phyloP scores from a whole-genome alignment of 208 protist genomes.

The Wallacemonas sp. region DNA sequence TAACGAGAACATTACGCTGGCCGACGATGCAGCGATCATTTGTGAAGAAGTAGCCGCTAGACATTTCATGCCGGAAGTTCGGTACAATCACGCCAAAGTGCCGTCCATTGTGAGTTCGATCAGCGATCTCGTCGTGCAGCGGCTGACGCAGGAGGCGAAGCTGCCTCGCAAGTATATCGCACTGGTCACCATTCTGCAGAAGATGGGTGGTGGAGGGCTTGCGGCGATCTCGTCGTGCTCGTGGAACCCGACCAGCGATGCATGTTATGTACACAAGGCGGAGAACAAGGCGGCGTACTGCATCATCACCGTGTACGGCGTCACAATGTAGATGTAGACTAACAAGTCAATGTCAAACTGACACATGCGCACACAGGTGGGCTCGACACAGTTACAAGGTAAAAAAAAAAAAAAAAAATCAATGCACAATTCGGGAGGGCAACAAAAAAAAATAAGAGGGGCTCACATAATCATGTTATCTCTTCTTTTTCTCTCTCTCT shows the following conservation, averaged over 20 bases:
- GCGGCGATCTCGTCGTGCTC: slow-evolving; percentile 80
- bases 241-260: slow-evolving; percentile 89
- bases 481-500: slow-evolving; percentile 9
- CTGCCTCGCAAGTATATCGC: slow-evolving; percentile 92
- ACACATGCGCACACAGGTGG: too few relatives aligned
- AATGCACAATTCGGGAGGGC: too few relatives aligned
- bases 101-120: slow-evolving; percentile 61
- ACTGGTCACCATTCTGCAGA: slow-evolving; percentile 84
- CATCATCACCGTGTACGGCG: slow-evolving; percentile 84
- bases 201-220: slow-evolving; percentile 87
- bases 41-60: slow-evolving; percentile 69
- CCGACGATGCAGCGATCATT: slow-evolving; percentile 76
- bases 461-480: not conserved
- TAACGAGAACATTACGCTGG: slow-evolving; percentile 69
- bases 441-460: not conserved
- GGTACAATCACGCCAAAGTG: slow-evolving; percentile 73
- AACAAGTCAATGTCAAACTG: not conserved
- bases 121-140: slow-evolving; percentile 74
- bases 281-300: slow-evolving; percentile 87
- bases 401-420: too few relatives aligned
- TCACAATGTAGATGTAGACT: slow-evolving; percentile 45
- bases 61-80: slow-evolving; percentile 62
- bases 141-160: slow-evolving; percentile 77
- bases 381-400: too few relatives aligned
- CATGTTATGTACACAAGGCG: slow-evolving; percentile 74